Base-by-base conservation (phyloP, 202 grass and related monocot species). In the Eragrostis tef region DNA sequence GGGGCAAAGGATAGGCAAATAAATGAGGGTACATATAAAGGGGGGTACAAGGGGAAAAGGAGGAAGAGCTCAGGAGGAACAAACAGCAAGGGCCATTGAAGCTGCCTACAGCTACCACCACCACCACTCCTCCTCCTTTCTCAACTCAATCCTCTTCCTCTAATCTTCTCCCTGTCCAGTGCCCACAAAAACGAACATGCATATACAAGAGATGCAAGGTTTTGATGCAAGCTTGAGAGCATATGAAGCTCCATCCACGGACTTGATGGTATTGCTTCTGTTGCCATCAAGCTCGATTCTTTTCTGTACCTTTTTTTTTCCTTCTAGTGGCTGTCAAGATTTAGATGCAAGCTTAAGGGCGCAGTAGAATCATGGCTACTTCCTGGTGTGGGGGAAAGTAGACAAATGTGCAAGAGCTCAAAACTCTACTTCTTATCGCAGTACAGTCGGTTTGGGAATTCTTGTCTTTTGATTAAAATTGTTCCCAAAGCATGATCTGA, bases 201-300 rank as follows among this genome's bases (percentile, higher is more conserved):
- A 85, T 36, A 64, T 83, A 56, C 69, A 77, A 48, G 47, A 89
- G 43, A 73, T 68, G 59, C 73, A 82, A 19, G 59, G 83, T 61
- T 39, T 39, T 39, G 34, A 39, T 39, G 34, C 34, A 39, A 39
- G 34, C 34, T 39, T 2, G 34, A 39, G 34, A 39, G 34, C 34
- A 5, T 5, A 39, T 39, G 34, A 39, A 39, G 56, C 21, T 24
- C 62, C 73, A 83, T 90, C 82, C 82, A 83, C 56, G 57, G 84
- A 77, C 60, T 53, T 73, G 24, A 93, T 93, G 91, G 88, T 86
- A 86, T 85, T 71, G 68, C 58, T 65, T 81, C 64, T 39, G 34
- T 77, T 87, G 62, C 53, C n/a, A 61, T 71, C 19, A 64, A 59
- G 57, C 5, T 79, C 11, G 48, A 24, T 29, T 53, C 20, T 15